Percentiles rank a stretch among this genome's conserved stretches.
These are phyloP conservation scores for Candida corydali DNA, from an alignment of 805 yeast species.

Conservation along the genomic window DNA sequence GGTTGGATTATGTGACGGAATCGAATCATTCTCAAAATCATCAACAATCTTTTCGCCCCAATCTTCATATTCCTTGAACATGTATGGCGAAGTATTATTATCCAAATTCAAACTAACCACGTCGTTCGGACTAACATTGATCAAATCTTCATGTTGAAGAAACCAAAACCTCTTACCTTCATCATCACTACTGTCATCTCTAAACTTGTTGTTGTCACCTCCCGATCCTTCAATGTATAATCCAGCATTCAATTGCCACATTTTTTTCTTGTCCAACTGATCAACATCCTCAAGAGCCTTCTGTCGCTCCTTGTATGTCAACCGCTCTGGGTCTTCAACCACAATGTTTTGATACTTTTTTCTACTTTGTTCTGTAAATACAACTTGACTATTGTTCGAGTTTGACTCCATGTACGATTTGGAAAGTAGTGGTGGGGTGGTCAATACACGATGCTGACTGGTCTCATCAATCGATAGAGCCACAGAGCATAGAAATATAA, in stretches of 20 bases:
- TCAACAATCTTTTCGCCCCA: background rate
- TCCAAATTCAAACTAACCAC: background rate
- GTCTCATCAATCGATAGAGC: background rate
- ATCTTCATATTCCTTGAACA: background rate
- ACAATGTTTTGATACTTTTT: background rate
- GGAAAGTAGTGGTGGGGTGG: background rate
- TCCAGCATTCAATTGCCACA: slow-evolving; percentile 6
- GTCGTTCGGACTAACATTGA: background rate
- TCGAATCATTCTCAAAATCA: background rate
- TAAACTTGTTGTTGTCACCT: background rate
- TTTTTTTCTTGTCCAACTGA: slow-evolving; percentile 1
- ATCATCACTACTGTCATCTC: slow-evolving; percentile 1
- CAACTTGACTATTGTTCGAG: background rate
- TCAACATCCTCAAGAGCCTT: slow-evolving; percentile 2
- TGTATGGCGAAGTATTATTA: slow-evolving; percentile 1
- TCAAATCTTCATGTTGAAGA: background rate
- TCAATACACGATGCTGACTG: too few species aligned
- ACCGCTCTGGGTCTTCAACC: background rate
- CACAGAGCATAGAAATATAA: background rate
- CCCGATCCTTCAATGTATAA: slow-evolving; percentile 4
- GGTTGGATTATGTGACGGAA: too few species aligned
- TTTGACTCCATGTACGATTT: background rate
- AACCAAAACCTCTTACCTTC: slow-evolving; percentile 5
- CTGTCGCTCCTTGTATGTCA: background rate
- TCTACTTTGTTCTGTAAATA: slow-evolving; percentile 2